Conservation (phyloP, 352 stramenopile genomes). For the Pythium diclinum region DNA sequence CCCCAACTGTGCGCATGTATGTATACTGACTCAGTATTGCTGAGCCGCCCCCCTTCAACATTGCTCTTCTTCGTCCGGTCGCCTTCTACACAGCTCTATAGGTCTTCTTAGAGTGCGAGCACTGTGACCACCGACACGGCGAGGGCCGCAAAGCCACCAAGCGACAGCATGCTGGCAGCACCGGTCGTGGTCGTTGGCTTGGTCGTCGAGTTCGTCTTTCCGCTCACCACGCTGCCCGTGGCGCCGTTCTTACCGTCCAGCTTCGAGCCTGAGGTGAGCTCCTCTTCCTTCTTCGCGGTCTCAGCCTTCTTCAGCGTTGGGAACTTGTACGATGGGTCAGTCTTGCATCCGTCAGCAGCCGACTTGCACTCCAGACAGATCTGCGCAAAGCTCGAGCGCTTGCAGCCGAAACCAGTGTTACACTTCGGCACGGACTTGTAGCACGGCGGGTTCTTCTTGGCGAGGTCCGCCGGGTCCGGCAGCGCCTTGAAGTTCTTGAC, state of each 20-base stretch:
- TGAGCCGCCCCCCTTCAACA: too few species aligned
- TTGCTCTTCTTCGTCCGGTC: too few species aligned
- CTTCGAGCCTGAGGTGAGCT: not conserved
- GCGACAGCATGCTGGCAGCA: not conserved
- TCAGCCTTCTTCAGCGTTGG: slow-evolving; percentile 44
- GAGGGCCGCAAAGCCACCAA: too few species aligned
- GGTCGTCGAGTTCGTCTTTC: not conserved
- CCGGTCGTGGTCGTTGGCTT: not conserved
- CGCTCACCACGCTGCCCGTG: not conserved
- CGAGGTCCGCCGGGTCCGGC: slow-evolving; percentile 9
- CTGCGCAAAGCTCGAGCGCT: slow-evolving; percentile 22
- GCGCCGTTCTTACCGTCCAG: slow-evolving; percentile 4
- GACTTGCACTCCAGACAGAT: slow-evolving; percentile 27
- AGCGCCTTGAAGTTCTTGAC: slow-evolving; percentile 25
- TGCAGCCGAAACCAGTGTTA: slow-evolving; percentile 20
- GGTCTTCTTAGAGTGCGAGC: not conserved
- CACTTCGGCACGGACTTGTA: slow-evolving; percentile 28
- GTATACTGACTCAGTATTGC: too few species aligned
- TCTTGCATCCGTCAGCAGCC: not conserved
- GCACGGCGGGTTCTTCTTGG: slow-evolving; percentile 27
- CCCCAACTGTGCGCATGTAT: too few species aligned
- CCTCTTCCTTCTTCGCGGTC: slow-evolving; percentile 16
- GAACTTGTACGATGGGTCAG: slow-evolving; percentile 35
- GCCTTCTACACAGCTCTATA: too few species aligned
- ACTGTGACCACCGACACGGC: not conserved